Base-by-base conservation (phyloP, 2,329 filamentous ascomycete species). In the Tolypocladium cylindrosporum region DNA sequence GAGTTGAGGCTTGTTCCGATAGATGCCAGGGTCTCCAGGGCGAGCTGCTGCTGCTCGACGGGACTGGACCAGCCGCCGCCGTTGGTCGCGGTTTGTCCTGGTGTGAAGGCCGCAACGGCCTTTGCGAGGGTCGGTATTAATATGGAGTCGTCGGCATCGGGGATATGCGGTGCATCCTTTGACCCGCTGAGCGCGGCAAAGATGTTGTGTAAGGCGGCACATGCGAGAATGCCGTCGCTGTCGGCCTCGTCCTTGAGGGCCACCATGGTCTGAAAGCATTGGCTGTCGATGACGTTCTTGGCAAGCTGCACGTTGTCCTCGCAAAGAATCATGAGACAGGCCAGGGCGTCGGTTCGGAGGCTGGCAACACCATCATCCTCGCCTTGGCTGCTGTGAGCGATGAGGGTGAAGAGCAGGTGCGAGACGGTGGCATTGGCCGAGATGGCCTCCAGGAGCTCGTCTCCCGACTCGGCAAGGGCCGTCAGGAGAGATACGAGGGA, bases 171-270 rank as follows among this genome's bases (percentile, higher is more conserved):
- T 2, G 64, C 65, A n/a, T 68, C 61, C 4, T 61, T 48, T 11
- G 61, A 59, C 2, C 59, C 62, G 4, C 67, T 60, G 0, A 74
- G 74, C 3, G 76, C 72, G 8, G 77, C 70, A 66, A 84, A 86
- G 41, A 87, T 69, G 61, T 86, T 86, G 67, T 88, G 85, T 14
- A 88, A 74, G 27, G 85, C 75, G 16, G 81, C 81, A 55, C 83
- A 87, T 9, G 83, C 78, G 10, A 85, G 71, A 40, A 86, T 77
- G 1, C 78, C 79, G 58, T 77, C 77, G 21, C 78, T 71, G 37
- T 73, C 78, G 40, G 72, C 72, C n/a, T 74, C 68, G 24, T 77
- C 73, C 59, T 77, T 79, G 52, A 85, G 70, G 24, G 74, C 67
- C 37, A 78, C 66, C 36, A 88, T 72, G 5, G 74, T 69, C 19